Base-by-base conservation (phyloP, 768 basidiomycete species). In the Hypsizygus marmoreus region DNA sequence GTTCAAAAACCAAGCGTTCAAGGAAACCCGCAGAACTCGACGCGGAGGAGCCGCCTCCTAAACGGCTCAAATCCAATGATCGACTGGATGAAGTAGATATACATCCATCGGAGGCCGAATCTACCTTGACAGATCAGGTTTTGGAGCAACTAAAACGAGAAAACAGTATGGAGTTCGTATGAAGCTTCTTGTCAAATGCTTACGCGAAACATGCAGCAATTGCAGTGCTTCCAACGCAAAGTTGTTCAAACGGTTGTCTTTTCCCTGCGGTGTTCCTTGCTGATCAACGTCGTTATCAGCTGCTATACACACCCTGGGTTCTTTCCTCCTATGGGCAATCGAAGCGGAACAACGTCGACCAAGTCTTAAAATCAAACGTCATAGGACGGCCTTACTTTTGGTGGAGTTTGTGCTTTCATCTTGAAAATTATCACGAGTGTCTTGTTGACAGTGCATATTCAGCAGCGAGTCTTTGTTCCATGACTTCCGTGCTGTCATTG, bases 121-220 rank as follows among this genome's bases (percentile, higher is more conserved):
- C 47, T 4, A 52, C 45, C 4, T 49, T 61, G 24, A 56, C 52
- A 40, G 62, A 67, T 34, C 54, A 60, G 40, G 54, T 72, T 13
- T 47, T 68, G 22, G 61, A 66, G 17, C 59, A 61, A 25, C 64
- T 63, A 16, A 67, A 64, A 47, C 49, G 45, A 12, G 58, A 67
- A 53, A 75, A 76, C 45, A 69, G 74, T 75, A 50, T 25, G 6
- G 19, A 24, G 25, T 25, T n/a, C n/a, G n/a, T n/a, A n/a, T n/a
- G n/a, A n/a, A n/a, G n/a, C n/a, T n/a, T n/a, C n/a, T n/a, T n/a
- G n/a, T n/a, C n/a, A n/a, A n/a, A n/a, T n/a, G n/a, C 20, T 30
- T 49, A 40, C 34, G 24, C n/a, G n/a, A n/a, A n/a, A n/a, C n/a
- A n/a, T n/a, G n/a, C n/a, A 73, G 72, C 63, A 11, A 67, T 73